These are phyloP conservation scores for Mycosphaerella sp. DNA, from an alignment of 2,329 filamentous ascomycete genomes.

Conservation along the genomic window DNA sequence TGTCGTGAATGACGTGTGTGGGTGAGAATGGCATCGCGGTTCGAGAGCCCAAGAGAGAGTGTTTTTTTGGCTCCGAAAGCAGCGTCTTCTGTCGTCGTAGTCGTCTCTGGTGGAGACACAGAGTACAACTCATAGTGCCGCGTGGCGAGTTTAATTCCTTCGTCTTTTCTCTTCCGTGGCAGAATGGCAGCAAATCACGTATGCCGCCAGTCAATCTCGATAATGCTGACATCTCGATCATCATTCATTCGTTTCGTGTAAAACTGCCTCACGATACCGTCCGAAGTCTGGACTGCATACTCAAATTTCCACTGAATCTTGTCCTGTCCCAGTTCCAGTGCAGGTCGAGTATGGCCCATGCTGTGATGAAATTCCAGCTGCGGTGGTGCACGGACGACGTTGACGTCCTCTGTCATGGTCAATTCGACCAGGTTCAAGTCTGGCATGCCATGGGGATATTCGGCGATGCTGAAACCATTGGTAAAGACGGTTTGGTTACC, in stretches of 20 bases:
- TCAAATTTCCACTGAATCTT: conserved; percentile 27
- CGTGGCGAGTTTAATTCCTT: too few species aligned
- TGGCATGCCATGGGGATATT: conserved; percentile 25
- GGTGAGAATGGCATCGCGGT: too few species aligned
- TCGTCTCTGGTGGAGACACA: too few species aligned
- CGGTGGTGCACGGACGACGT: conserved; percentile 13
- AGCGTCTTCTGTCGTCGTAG: too few species aligned
- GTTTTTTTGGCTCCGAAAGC: too few species aligned
- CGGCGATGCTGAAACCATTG: conserved; percentile 26
- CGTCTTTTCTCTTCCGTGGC: too few species aligned
- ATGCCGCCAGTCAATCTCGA: conserved; percentile 28
- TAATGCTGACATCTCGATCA: conserved; percentile 17
- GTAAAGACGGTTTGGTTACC: conserved; percentile 24
- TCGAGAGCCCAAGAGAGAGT: too few species aligned
- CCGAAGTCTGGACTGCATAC: conserved; percentile 18
- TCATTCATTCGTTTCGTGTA: conserved; percentile 20
- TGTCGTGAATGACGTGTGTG: too few species aligned
- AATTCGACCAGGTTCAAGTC: conserved; percentile 26
- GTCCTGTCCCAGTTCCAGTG: conserved; percentile 21
- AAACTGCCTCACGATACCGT: conserved; percentile 27
- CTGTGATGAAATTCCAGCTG: conserved; percentile 24
- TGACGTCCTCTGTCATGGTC: conserved; percentile 26
- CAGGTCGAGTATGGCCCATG: conserved; percentile 23
- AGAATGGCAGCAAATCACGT: background rate
- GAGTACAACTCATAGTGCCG: too few species aligned